Conservation (phyloP, 345 rosid species). For the Garcia nutans region DNA sequence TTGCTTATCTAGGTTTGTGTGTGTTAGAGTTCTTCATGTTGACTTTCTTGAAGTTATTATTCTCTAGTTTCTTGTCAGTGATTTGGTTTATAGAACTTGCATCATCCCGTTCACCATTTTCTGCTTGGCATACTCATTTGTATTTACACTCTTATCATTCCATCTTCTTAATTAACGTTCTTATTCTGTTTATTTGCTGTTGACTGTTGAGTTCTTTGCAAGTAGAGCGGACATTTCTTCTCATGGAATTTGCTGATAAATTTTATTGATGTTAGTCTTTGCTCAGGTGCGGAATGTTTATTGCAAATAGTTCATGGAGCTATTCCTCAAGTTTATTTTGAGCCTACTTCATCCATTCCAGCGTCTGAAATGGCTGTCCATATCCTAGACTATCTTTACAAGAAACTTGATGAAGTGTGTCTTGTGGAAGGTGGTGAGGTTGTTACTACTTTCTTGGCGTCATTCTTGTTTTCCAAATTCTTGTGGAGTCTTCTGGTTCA, state of each 20-base stretch:
- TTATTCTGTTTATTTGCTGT: background rate
- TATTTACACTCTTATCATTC: background rate
- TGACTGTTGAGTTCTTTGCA: background rate
- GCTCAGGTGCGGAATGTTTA: conserved; percentile 67
- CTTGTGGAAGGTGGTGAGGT: conserved; percentile 96
- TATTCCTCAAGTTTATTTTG: conserved; percentile 55
- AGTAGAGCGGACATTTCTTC: conserved; percentile 12
- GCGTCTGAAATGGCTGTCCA: conserved; percentile 64
- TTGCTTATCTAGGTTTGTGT: conserved; percentile 68
- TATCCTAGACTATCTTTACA: conserved; percentile 76
- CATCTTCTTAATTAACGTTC: background rate
- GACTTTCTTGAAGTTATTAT: background rate
- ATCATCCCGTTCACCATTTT: background rate
- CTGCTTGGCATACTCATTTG: background rate
- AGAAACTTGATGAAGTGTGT: conserved; percentile 71
- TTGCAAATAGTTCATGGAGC: conserved; percentile 72
- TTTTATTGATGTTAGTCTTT: conserved; percentile 45
- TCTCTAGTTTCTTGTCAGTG: background rate
- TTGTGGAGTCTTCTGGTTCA: conserved; percentile 13
- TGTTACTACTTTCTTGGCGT: conserved; percentile 31
- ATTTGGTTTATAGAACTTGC: background rate
- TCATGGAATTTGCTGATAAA: conserved; percentile 36
- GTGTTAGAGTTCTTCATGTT: background rate
- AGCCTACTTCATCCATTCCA: conserved; percentile 46
- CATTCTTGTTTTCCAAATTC: conserved; percentile 16